Percentiles rank a stretch among this genome's conserved stretches.
Evolutionary conservation across 1,284 basidiomycete species (phyloP).

Genomic region (Malassezia furfur): DNA sequence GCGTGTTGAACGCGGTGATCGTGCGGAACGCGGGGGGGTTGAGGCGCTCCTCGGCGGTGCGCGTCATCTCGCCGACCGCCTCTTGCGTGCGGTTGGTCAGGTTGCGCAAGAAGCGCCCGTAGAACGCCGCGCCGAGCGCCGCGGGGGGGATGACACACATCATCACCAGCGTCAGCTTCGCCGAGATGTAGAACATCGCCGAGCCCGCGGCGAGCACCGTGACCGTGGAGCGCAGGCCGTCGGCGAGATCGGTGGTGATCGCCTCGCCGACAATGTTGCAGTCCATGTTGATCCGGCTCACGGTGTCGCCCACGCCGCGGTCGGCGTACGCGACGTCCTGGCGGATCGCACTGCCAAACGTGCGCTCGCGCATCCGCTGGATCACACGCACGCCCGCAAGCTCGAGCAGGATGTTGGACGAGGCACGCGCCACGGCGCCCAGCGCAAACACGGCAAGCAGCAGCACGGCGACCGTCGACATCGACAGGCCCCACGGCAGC

Average conservation of each 20-base stretch:
- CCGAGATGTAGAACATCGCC: constrained; percentile 92
- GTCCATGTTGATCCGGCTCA: constrained; percentile 82
- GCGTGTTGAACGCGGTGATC: constrained; percentile 76
- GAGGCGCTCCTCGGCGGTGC: constrained; percentile 77
- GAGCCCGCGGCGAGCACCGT: constrained; percentile 57
- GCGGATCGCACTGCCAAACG: constrained; percentile 67
- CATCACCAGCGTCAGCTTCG: constrained; percentile 82
- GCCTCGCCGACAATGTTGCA: constrained; percentile 91
- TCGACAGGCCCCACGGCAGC: constrained; percentile 53
- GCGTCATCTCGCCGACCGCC: constrained; percentile 82
- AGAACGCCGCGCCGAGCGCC: constrained; percentile 88
- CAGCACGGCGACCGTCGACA: constrained; percentile 67
- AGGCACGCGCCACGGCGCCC: constrained; percentile 78
- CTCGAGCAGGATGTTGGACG: constrained; percentile 79
- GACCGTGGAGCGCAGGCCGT: constrained; percentile 35
- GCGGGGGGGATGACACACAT: constrained; percentile 87
- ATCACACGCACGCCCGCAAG: constrained; percentile 77
- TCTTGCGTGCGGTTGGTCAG: constrained; percentile 87
- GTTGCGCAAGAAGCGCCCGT: constrained; percentile 85
- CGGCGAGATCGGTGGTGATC: constrained; percentile 51
- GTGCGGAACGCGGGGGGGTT: constrained; percentile 71
- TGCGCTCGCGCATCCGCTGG: constrained; percentile 70
- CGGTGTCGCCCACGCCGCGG: constrained; percentile 82
- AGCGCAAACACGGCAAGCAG: constrained; percentile 72
- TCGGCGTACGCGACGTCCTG: constrained; percentile 76